These are phyloP conservation scores for Fusarium gaditjirri DNA, from an alignment of 2,329 filamentous ascomycete genomes.

Conservation along the genomic window DNA sequence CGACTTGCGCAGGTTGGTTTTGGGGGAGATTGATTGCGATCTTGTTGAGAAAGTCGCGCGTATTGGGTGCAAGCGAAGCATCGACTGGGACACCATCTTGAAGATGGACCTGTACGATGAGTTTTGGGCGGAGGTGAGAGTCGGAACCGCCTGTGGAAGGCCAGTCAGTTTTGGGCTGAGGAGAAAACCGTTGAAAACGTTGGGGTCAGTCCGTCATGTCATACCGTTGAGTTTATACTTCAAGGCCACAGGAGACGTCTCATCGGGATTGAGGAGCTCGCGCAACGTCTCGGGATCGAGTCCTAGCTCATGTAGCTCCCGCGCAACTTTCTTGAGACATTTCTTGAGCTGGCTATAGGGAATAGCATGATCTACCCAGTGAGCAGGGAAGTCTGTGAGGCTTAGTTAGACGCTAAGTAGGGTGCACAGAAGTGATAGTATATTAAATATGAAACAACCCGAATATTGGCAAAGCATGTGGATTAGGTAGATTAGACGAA, in stretches of 20 bases:
- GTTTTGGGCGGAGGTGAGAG: slow-evolving; percentile 70
- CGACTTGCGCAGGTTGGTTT: slow-evolving; percentile 12
- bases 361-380: slow-evolving; percentile 79
- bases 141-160: slow-evolving; percentile 49
- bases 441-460: neutral
- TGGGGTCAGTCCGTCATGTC: neutral
- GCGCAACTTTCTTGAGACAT: slow-evolving; percentile 82
- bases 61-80: slow-evolving; percentile 73
- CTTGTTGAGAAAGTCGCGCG: slow-evolving; percentile 70
- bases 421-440: neutral
- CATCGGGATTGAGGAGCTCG: slow-evolving; percentile 66
- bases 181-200: slow-evolving; percentile 19
- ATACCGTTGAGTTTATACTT: slow-evolving; percentile 67
- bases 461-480: neutral
- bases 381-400: slow-evolving; percentile 72
- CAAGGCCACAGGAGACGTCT: slow-evolving; percentile 58
- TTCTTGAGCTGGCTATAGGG: slow-evolving; percentile 90
- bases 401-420: slow-evolving; percentile 1
- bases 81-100: slow-evolving; percentile 74
- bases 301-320: slow-evolving; percentile 76
- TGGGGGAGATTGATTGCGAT: slow-evolving; percentile 60
- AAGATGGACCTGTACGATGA: slow-evolving; percentile 76
- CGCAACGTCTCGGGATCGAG: slow-evolving; percentile 77
- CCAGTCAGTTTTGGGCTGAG: slow-evolving; percentile 12
- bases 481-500: slow-evolving; percentile 34